phyloP scores from a whole-genome alignment of 2,329 filamentous ascomycete genomes.

The Sphaerostilbella broomeana region DNA sequence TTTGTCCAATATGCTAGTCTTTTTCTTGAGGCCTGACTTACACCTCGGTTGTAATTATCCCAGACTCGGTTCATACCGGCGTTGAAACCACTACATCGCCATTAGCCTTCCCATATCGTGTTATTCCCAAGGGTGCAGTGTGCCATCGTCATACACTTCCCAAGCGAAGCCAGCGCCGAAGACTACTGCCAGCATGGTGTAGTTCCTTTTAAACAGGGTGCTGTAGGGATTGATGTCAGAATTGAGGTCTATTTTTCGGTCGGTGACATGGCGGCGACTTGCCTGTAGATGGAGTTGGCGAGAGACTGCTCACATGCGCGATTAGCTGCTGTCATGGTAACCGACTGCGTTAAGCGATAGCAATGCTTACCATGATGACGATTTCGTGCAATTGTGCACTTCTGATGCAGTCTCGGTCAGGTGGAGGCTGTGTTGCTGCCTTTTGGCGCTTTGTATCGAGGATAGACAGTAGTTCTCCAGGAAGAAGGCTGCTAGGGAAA shows the following conservation, averaged over 20 bases:
- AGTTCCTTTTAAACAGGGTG: constrained; percentile 79
- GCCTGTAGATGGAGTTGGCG: constrained; percentile 34
- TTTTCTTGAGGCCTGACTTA: constrained; percentile 45
- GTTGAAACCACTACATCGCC: constrained; percentile 66
- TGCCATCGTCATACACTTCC: constrained; percentile 77
- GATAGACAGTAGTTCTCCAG: constrained; percentile 20
- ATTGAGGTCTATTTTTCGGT: constrained; percentile 16
- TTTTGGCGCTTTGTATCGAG: constrained; percentile 23
- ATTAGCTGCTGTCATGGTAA: constrained; percentile 26
- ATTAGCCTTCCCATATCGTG: constrained; percentile 27
- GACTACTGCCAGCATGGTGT: constrained; percentile 76
- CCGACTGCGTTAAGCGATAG: background rate
- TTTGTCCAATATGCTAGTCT: background rate
- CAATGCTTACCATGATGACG: constrained; percentile 32
- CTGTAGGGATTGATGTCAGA: constrained; percentile 42
- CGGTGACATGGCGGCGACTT: constrained; percentile 24
- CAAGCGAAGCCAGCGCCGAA: constrained; percentile 85
- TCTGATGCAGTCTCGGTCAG: constrained; percentile 18
- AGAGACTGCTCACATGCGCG: constrained; percentile 30
- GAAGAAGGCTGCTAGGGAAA: constrained; percentile 29
- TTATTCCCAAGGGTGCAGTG: too few species aligned
- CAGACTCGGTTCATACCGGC: constrained; percentile 75
- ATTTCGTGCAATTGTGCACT: constrained; percentile 26
- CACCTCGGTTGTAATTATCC: constrained; percentile 86
- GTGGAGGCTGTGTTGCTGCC: constrained; percentile 23